Base-by-base conservation (phyloP, 768 basidiomycete genomes). In the Phlebiopsis gigantea region DNA sequence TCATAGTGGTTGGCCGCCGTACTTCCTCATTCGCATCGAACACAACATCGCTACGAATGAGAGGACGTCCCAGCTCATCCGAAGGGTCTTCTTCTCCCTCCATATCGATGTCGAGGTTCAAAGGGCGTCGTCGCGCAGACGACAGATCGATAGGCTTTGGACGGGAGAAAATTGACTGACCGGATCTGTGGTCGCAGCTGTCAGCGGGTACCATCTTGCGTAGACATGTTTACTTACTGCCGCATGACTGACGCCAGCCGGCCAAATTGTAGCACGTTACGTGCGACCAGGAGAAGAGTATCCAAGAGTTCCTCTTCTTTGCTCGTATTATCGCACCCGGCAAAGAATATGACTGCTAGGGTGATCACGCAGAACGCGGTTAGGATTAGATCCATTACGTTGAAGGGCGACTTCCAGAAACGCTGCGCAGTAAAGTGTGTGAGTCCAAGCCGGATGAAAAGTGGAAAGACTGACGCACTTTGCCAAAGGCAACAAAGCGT, bases 361-460 rank as follows among this genome's bases (percentile, higher is more conserved):
- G 97, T 99, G 57, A 98, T 68, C 4, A 83, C 87, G 67, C 96
- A 98, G 73, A 99, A 91, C 26, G 81, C 62, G 1, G 97, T 98
- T 44, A 99, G 78, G 49, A 90, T 80, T 15, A 97, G 79, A 68
- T 98, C 95, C 64, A 95, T 77, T 29, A 91, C 75, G 68, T 98
- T 98, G 74, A 92, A 93, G 10, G 86, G 85, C n/a, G 91, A 90
- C 69, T 83, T 89, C 92, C 92, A 95, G 76, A 97, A 97, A 92
- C 93, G 90, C 93, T 95, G 68, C 41, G 53, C 56, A 51, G 52
- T 46, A 57, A 42, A 51, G 39, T 39, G 34, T n/a, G n/a, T 39
- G 34, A 39, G 34, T 9, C 3, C 3, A 39, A 17, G 34, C 8
- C 17, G 3, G 8, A 17, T 39, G 12, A 15, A 21, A 2, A 39